phyloP scores from a whole-genome alignment of 2,329 filamentous ascomycete genomes.

The Aspergillus versicolor region DNA sequence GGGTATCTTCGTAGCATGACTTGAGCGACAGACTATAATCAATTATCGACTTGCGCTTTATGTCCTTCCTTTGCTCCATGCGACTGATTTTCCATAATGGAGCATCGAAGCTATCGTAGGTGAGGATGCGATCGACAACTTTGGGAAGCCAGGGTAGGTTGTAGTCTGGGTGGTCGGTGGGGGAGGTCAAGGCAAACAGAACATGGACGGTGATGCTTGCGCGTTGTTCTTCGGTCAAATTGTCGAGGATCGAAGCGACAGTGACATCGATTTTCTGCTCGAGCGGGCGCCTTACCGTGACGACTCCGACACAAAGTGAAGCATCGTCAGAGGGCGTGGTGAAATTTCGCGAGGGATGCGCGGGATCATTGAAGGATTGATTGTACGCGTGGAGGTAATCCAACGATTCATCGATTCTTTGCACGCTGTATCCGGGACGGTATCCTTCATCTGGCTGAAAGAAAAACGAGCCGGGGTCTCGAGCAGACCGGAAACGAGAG shows the following conservation, averaged over 20 bases:
- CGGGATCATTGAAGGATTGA: conserved; percentile 6
- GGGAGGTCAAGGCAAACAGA: conserved; percentile 46
- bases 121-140: conserved; percentile 42
- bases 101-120: conserved; percentile 36
- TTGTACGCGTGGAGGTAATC: conserved; percentile 20
- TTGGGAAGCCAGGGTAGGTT: conserved; percentile 42
- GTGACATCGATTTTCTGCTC: conserved; percentile 42
- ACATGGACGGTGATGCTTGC: conserved; percentile 42
- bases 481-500: conserved; percentile 20
- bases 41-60: conserved; percentile 42
- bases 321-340: conserved; percentile 8
- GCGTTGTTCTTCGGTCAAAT: conserved; percentile 41
- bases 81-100: conserved; percentile 10
- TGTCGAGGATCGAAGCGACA: conserved; percentile 46
- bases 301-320: conserved; percentile 45
- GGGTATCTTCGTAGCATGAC: conserved; percentile 37
- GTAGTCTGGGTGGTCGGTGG: conserved; percentile 43
- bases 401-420: conserved; percentile 21
- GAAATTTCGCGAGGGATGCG: neutral
- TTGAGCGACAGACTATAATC: conserved; percentile 47
- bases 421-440: conserved; percentile 22
- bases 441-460: conserved; percentile 24
- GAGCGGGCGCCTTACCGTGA: conserved; percentile 42
- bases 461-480: conserved; percentile 25
- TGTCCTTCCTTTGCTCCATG: conserved; percentile 19